These are phyloP conservation scores for Rhododendron ovatum DNA, from an alignment of 148 eudicot genomes.

Conservation along the genomic window DNA sequence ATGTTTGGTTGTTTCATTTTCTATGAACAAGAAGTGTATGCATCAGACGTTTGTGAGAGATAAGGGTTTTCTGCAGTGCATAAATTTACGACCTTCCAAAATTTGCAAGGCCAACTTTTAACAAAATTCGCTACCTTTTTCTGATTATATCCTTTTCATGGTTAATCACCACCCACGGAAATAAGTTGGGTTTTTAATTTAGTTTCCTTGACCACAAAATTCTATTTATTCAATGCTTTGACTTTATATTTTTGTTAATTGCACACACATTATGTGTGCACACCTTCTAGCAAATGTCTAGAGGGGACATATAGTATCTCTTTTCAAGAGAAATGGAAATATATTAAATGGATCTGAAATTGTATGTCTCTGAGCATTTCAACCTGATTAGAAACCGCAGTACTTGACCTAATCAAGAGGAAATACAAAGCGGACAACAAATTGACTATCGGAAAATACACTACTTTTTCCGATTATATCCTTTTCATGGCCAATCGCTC, in stretches of 20 bases:
- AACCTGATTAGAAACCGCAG: not conserved
- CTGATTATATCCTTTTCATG: not conserved
- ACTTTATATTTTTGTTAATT: not conserved
- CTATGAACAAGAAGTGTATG: not conserved
- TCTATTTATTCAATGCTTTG: not conserved
- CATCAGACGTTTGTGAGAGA: not conserved
- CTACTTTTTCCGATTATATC: not conserved
- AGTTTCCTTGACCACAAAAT: not conserved
- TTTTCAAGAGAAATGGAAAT: not conserved
- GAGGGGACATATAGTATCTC: not conserved
- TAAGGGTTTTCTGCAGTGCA: not conserved
- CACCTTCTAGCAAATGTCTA: not conserved
- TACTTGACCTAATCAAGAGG: not conserved
- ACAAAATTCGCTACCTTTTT: not conserved
- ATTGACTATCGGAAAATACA: not conserved
- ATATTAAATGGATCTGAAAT: not conserved
- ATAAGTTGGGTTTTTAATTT: not conserved
- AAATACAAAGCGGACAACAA: not conserved
- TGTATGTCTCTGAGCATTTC: not conserved
- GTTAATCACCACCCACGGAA: not conserved
- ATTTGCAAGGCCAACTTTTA: not conserved
- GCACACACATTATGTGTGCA: not conserved
- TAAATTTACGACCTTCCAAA: not conserved
- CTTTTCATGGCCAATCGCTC: not conserved
- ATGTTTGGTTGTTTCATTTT: not conserved